phyloP scores from a whole-genome alignment of 331 rosid genomes.

The Cydonia oblonga region DNA sequence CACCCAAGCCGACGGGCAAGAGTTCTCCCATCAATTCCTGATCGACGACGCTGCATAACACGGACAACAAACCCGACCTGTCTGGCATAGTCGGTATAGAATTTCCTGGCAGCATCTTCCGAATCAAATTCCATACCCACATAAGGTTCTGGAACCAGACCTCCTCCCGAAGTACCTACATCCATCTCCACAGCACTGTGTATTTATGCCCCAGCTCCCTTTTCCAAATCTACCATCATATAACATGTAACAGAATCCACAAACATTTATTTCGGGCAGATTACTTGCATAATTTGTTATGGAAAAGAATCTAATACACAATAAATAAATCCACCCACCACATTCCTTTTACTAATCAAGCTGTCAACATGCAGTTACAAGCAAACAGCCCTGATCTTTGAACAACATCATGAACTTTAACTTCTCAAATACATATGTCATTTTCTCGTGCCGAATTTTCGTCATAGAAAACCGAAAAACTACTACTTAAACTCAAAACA shows the following conservation, averaged over 20 bases:
- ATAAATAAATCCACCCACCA: not conserved
- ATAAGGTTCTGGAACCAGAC: constrained; percentile 41
- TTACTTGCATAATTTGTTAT: not conserved
- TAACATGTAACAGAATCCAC: constrained; percentile 12
- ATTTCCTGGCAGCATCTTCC: constrained; percentile 59
- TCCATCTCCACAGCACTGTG: constrained; percentile 26
- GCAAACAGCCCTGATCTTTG: not conserved
- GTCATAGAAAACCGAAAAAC: not conserved
- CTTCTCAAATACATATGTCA: not conserved
- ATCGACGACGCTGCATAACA: constrained; percentile 75
- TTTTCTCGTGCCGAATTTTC: not conserved
- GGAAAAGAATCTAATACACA: not conserved
- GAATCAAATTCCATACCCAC: constrained; percentile 75
- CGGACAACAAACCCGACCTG: constrained; percentile 59
- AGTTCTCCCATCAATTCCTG: constrained; percentile 63
- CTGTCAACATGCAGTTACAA: no score
- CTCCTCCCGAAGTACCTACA: constrained; percentile 32
- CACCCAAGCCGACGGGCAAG: constrained; percentile 85
- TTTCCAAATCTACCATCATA: constrained; percentile 43
- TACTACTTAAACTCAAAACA: not conserved
- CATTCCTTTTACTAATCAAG: not conserved
- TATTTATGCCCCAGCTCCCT: constrained; percentile 25
- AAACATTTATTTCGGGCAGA: constrained; percentile 2
- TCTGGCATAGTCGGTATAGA: constrained; percentile 57
- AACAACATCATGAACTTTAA: not conserved